These are phyloP conservation scores for Pseudogymnoascus sp. DNA, from an alignment of 2,329 filamentous ascomycete genomes.

Conservation along the genomic window DNA sequence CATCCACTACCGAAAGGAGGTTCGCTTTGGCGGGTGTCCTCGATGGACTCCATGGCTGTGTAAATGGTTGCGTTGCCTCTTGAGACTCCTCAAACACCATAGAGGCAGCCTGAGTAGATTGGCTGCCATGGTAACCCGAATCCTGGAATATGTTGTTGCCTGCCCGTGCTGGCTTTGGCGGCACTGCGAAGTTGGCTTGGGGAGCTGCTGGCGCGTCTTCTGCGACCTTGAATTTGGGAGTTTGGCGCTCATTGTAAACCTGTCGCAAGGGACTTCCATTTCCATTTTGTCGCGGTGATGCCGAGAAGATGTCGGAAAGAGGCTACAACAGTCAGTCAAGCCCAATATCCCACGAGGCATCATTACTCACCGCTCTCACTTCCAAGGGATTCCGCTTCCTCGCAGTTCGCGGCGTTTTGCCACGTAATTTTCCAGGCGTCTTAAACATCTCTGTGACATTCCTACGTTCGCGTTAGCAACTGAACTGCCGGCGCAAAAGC, in stretches of 20 bases:
- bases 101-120: conserved; percentile 25
- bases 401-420: conserved; percentile 68
- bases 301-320: conserved; percentile 50
- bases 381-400: conserved; percentile 53
- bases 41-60: conserved; percentile 27
- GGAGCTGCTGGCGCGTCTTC: conserved; percentile 36
- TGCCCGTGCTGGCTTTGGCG: conserved; percentile 14
- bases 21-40: conserved; percentile 21
- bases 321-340: conserved; percentile 37
- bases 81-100: conserved; percentile 3
- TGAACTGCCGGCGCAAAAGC: conserved; percentile 9
- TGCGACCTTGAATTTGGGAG: conserved; percentile 50
- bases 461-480: conserved; percentile 39
- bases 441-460: conserved; percentile 96
- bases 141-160: conserved; percentile 37
- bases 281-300: conserved; percentile 45
- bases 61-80: neutral
- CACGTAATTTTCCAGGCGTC: conserved; percentile 74
- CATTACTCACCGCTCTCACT: conserved; percentile 51
- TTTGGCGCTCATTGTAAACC: conserved; percentile 21
- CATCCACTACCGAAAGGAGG: neutral
- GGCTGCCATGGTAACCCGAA: conserved; percentile 66
- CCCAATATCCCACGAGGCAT: neutral
- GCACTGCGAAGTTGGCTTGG: conserved; percentile 10
- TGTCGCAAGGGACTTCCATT: conserved; percentile 34